Percentiles rank a stretch among this genome's conserved stretches.
phyloP scores from a whole-genome alignment of 192 early-diverging fungal species.

The Podila horticola region DNA sequence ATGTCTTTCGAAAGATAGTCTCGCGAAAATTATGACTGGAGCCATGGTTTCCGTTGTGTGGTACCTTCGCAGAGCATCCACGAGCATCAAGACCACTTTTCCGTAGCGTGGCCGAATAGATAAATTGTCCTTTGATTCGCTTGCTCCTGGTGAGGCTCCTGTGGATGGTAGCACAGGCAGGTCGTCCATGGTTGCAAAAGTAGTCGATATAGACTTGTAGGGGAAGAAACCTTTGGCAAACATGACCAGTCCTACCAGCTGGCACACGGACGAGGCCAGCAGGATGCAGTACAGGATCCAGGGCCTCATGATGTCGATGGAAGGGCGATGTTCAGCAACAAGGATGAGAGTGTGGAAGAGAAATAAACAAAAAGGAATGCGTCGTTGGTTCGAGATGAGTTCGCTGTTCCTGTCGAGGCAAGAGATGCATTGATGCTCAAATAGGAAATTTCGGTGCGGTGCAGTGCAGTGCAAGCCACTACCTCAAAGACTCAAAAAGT shows the following conservation, averaged over 20 bases:
- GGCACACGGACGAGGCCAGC: conserved; percentile 42
- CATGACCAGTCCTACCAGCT: conserved; percentile 69
- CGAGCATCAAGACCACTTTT: conserved; percentile 71
- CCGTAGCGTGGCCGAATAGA: conserved; percentile 56
- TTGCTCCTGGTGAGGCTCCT: not conserved
- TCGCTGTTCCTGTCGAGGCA: too few species aligned
- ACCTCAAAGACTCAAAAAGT: too few species aligned
- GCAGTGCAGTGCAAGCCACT: too few species aligned
- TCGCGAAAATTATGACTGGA: not conserved
- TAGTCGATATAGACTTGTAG: conserved; percentile 75
- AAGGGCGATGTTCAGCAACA: not conserved
- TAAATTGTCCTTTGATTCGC: not conserved
- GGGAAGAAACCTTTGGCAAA: conserved; percentile 84
- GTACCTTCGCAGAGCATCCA: conserved; percentile 80
- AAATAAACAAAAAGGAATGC: not conserved
- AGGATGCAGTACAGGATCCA: conserved; percentile 26
- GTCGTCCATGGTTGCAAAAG: conserved; percentile 63
- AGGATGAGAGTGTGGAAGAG: not conserved
- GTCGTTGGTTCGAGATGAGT: not conserved
- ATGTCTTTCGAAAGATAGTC: conserved; percentile 36
- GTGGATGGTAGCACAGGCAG: conserved; percentile 27
- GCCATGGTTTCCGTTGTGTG: not conserved
- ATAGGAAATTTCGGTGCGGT: too few species aligned
- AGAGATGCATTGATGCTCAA: too few species aligned
- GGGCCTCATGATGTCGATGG: conserved; percentile 23